Evolutionary conservation across 2,329 filamentous ascomycete genomes (phyloP).

Genomic region (Xylariaceae sp.): DNA sequence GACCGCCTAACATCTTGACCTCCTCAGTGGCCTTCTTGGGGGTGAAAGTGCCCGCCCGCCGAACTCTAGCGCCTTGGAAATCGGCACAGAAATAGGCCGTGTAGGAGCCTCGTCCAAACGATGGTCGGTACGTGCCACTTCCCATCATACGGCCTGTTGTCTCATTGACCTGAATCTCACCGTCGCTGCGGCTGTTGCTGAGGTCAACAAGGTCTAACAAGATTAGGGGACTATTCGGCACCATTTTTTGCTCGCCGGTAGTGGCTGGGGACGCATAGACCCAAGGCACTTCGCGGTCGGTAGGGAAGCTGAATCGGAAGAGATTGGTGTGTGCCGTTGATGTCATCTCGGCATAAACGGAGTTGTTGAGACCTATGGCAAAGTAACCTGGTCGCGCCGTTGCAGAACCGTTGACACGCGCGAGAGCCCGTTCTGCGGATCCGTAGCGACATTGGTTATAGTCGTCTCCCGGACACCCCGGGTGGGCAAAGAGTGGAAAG

Average conservation of each 20-base stretch:
- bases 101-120: conserved; percentile 56
- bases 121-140: conserved; percentile 53
- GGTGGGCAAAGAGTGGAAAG: conserved; percentile 48
- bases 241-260: conserved; percentile 10
- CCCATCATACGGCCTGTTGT: conserved; percentile 52
- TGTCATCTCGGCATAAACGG: conserved; percentile 57
- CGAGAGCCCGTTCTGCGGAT: conserved; percentile 39
- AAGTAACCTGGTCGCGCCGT: conserved; percentile 57
- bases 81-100: conserved; percentile 56
- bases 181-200: conserved; percentile 43
- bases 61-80: conserved; percentile 48
- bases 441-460: conserved; percentile 46
- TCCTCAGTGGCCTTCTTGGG: conserved; percentile 38
- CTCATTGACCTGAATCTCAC: conserved; percentile 46
- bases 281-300: conserved; percentile 23
- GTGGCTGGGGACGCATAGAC: conserved; percentile 12
- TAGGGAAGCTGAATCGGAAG: conserved; percentile 53
- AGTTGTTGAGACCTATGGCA: conserved; percentile 49
- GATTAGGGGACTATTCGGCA: conserved; percentile 47
- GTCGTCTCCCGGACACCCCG: conserved; percentile 44
- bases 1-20: conserved; percentile 21
- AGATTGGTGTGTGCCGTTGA: conserved; percentile 52
- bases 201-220: conserved; percentile 57
- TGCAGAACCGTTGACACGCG: conserved; percentile 45
- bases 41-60: conserved; percentile 53